Evolutionary conservation across 106 monocot genomes (phyloP), one percentile per base, ranked within the genome.

Genomic region (Iris macrosiphon): DNA sequence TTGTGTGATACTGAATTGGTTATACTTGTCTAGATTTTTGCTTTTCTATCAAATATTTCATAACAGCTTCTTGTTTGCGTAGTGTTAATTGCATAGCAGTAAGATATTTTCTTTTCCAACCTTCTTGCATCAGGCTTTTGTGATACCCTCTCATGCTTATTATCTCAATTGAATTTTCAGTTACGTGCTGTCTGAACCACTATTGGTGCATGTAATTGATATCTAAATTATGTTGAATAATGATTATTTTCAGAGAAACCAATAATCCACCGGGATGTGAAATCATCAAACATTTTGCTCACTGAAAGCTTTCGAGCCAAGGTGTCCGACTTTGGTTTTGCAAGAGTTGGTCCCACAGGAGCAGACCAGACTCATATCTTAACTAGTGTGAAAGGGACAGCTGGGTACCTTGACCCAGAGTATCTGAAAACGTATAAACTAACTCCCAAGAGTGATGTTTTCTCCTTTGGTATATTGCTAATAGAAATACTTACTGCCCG

Each of bases 241-340:
- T 35, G 10, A 35, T 42, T 30, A n/a, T 59, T 37, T 14, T 11
- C 59, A 59, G 59, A 59, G 28, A 59, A 59, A 26, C 8, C 59
- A 2, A 59, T 59, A 43, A 59, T 59, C 26, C 59, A 59, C 43
- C 22, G 59, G 42, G 59, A 59, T 59, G 59, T 59, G 0, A 59
- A 59, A 59, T 40, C 59, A 30, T 59, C 59, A 20, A 59, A 59
- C 17, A 59, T 59, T 44, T 41, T 59, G 25, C 59, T 59, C 14
- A 59, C 59, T 29, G 43, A 59, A 30, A 59, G 13, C 17, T 59
- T 40, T 19, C 22, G 59, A 30, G 59, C 59, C 29, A 59, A 59
- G 59, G 59, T 59, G 27, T 42, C 59, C 2, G 59, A 59, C 59
- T 59, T 59, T 9, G 59, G 59, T 22, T 59, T 59, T 14, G 59